Conservation (phyloP, 75 land plant genomes). For the Cryptomeria japonica region DNA sequence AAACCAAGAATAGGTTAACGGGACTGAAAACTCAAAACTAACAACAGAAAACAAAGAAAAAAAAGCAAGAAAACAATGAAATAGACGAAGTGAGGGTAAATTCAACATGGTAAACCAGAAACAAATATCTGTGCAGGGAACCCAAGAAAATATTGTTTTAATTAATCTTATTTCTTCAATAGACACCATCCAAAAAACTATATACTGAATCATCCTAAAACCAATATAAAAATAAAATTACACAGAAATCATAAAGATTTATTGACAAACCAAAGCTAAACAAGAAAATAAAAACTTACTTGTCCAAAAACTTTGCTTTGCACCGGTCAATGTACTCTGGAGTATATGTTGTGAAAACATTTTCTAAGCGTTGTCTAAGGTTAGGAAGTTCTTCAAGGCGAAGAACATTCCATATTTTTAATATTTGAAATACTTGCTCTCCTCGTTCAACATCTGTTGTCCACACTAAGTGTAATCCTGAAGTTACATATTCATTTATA, state of each 20-base stretch:
- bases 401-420: constrained; percentile 72
- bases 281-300: background rate
- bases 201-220: too few relatives aligned
- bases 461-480: constrained; percentile 45
- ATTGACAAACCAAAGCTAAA: background rate
- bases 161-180: background rate
- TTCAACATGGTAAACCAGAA: too few relatives aligned
- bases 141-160: background rate
- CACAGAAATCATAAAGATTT: background rate
- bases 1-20: background rate
- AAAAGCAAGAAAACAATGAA: too few relatives aligned
- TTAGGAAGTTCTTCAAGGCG: constrained; percentile 29
- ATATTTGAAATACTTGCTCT: constrained; percentile 32
- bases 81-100: too few relatives aligned
- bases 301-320: constrained; percentile 16
- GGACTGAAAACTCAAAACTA: too few relatives aligned
- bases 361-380: constrained; percentile 40
- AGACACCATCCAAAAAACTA: background rate
- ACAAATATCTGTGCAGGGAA: too few relatives aligned
- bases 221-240: background rate
- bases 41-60: too few relatives aligned
- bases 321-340: constrained; percentile 48
- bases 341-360: constrained; percentile 42
- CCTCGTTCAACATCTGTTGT: constrained; percentile 48
- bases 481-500: constrained; percentile 36